Conservation (phyloP, 352 stramenopile species). For the Phytopythium oedochilum region DNA sequence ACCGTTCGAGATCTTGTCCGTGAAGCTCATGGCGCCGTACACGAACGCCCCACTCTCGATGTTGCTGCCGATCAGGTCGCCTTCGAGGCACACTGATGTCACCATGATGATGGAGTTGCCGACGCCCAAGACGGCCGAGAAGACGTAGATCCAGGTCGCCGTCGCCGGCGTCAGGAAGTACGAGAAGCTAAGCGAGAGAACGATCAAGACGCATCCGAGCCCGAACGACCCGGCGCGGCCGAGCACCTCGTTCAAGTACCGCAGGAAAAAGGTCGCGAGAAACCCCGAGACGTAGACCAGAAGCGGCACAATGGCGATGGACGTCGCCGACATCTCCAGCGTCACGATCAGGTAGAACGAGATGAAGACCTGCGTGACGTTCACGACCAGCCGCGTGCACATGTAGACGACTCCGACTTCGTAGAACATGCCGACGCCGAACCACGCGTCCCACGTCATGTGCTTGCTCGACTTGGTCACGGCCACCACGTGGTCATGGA, state of each 20-base stretch:
- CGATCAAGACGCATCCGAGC: slow-evolving; percentile 47
- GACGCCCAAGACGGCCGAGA: slow-evolving; percentile 70
- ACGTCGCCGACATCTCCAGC: slow-evolving; percentile 78
- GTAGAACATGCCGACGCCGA: slow-evolving; percentile 80
- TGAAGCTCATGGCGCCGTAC: slow-evolving; percentile 86
- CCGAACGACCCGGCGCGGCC: slow-evolving; percentile 68
- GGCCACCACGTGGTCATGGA: slow-evolving; percentile 22
- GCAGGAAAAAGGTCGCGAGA: slow-evolving; percentile 68
- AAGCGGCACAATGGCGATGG: slow-evolving; percentile 80
- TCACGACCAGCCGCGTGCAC: slow-evolving; percentile 83
- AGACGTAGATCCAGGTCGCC: slow-evolving; percentile 65
- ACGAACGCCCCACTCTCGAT: slow-evolving; percentile 83
- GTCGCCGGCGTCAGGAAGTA: slow-evolving; percentile 59
- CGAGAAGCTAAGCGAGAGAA: slow-evolving; percentile 40
- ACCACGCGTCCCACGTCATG: slow-evolving; percentile 80
- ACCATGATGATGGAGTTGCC: slow-evolving; percentile 89
- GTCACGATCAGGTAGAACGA: slow-evolving; percentile 86
- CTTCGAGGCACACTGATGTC: slow-evolving; percentile 77
- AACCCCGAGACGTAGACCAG: slow-evolving; percentile 84
- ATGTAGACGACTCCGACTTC: slow-evolving; percentile 85
- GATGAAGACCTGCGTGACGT: slow-evolving; percentile 85
- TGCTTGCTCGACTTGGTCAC: slow-evolving; percentile 15
- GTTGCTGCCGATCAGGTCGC: slow-evolving; percentile 77
- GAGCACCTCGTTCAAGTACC: slow-evolving; percentile 69
- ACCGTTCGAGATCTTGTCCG: slow-evolving; percentile 85